phyloP scores from a whole-genome alignment of 495 filamentous ascomycete species.

The Neurospora sp. region DNA sequence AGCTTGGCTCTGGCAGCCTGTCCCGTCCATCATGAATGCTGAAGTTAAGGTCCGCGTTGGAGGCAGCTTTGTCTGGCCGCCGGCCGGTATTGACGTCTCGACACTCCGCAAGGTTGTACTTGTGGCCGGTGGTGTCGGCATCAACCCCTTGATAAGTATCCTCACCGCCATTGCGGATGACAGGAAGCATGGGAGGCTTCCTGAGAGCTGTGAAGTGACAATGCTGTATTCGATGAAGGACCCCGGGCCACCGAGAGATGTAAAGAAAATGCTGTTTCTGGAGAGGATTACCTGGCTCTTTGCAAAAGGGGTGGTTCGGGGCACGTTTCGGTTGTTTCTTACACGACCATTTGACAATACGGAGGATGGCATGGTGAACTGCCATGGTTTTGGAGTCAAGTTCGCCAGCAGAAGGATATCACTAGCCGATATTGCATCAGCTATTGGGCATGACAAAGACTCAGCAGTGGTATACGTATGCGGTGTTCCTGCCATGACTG shows the following conservation, averaged over 20 bases:
- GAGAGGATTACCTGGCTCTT: constrained; percentile 30
- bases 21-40: constrained; percentile 42
- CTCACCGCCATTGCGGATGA: constrained; percentile 24
- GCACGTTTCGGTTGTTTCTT: constrained; percentile 25
- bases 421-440: constrained; percentile 38
- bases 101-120: constrained; percentile 52
- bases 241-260: constrained; percentile 11
- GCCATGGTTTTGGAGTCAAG: constrained; percentile 19
- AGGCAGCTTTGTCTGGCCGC: constrained; percentile 70
- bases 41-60: constrained; percentile 60
- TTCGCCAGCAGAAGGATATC: constrained; percentile 40
- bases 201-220: background rate
- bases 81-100: constrained; percentile 29
- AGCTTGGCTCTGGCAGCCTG: constrained; percentile 60
- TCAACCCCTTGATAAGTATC: constrained; percentile 56
- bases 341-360: constrained; percentile 10
- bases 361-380: constrained; percentile 10
- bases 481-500: constrained; percentile 71
- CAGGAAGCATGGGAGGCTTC: background rate
- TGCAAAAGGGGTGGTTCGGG: constrained; percentile 14
- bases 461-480: constrained; percentile 65
- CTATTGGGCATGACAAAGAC: constrained; percentile 36
- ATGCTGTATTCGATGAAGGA: constrained; percentile 34
- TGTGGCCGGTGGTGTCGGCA: constrained; percentile 74
- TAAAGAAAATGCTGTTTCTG: constrained; percentile 31